Evolutionary conservation across 192 early-diverging fungal species (phyloP).

Genomic region (Rhizoclosmatium globosum): DNA sequence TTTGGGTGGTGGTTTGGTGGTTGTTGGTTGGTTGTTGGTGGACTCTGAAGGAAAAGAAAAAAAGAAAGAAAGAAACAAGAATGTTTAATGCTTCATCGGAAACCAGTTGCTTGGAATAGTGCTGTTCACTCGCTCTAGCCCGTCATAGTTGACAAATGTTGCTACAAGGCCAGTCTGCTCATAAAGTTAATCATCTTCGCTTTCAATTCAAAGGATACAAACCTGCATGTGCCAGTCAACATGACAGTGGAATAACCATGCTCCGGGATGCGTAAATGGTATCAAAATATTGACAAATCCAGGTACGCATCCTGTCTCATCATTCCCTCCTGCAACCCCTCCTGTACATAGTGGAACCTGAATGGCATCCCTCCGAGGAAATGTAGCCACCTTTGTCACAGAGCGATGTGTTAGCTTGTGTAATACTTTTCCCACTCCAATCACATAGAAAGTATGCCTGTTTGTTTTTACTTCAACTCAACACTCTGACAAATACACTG

Average conservation of each 20-base stretch:
- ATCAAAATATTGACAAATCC: conserved; percentile 23
- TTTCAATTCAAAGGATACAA: background rate
- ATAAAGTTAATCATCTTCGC: background rate
- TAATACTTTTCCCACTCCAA: background rate
- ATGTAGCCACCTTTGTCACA: background rate
- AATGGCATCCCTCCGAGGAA: conserved; percentile 23
- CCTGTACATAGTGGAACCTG: conserved; percentile 24
- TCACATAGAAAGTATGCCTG: conserved; percentile 19
- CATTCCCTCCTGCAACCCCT: conserved; percentile 12
- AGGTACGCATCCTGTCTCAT: conserved; percentile 11
- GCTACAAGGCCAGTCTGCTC: conserved; percentile 13
- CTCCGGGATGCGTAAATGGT: conserved; percentile 23
- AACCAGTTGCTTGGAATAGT: conserved; percentile 13
- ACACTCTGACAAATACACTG: background rate
- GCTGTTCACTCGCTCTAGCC: background rate
- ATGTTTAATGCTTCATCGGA: no score
- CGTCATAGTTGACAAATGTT: conserved; percentile 30
- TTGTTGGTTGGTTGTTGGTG: background rate
- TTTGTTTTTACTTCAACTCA: background rate
- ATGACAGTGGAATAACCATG: conserved; percentile 23
- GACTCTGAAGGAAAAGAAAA: background rate
- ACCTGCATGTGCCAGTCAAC: conserved; percentile 36
- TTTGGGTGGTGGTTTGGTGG: background rate
- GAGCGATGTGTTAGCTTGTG: background rate
- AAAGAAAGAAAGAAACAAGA: conserved; percentile 16